These are phyloP conservation scores for Tetraselmis chui DNA, from an alignment of 139 green algal species.

Conservation along the genomic window DNA sequence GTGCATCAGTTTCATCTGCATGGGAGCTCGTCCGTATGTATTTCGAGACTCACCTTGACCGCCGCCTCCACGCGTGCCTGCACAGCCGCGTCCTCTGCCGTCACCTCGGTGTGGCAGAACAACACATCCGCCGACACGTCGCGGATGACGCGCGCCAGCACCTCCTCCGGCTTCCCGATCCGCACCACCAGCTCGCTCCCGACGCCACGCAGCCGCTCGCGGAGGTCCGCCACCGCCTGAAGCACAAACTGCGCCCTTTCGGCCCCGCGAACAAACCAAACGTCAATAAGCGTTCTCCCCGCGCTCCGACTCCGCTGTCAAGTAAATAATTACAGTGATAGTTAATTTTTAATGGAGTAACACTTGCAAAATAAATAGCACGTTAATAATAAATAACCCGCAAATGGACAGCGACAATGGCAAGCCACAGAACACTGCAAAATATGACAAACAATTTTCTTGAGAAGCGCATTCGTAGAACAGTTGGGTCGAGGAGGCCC, in stretches of 20 bases:
- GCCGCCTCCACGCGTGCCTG: conserved; percentile 42
- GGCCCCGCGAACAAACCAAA: background rate
- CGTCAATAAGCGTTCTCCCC: too few relatives aligned
- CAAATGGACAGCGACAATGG: too few relatives aligned
- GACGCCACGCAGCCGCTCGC: conserved; percentile 24
- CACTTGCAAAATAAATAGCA: too few relatives aligned
- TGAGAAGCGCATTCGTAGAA: too few relatives aligned
- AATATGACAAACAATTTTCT: too few relatives aligned
- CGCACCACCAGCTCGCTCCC: conserved; percentile 54
- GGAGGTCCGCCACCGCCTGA: conserved; percentile 45
- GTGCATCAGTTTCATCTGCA: too few relatives aligned
- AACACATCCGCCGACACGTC: conserved; percentile 40
- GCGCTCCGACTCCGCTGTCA: too few relatives aligned
- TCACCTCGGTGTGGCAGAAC: conserved; percentile 67
- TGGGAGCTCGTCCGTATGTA: too few relatives aligned
- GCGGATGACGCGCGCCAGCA: conserved; percentile 27
- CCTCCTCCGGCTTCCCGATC: conserved; percentile 50
- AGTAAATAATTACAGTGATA: too few relatives aligned
- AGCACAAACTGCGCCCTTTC: conserved; percentile 34
- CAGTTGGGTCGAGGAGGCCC: background rate
- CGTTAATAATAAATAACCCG: too few relatives aligned
- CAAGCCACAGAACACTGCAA: too few relatives aligned
- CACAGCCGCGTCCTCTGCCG: conserved; percentile 48
- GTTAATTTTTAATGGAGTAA: too few relatives aligned
- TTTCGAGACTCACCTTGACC: conserved; percentile 27